Base-by-base conservation (phyloP, 2,329 filamentous ascomycete genomes). In the Calonectria crousiana region DNA sequence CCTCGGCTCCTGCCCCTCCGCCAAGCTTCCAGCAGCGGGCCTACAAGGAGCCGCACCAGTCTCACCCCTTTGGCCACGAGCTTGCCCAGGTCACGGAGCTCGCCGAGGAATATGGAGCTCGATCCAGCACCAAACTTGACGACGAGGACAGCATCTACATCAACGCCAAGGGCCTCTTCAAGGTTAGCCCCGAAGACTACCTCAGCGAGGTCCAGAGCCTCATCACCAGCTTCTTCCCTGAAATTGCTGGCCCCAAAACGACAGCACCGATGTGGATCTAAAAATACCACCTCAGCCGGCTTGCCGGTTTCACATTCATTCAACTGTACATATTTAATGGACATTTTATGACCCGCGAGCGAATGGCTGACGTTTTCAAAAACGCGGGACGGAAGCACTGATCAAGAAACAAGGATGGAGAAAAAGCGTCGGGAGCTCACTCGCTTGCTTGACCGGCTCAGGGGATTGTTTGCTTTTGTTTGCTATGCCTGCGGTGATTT, bases 1-100 rank as follows among this genome's bases (percentile, higher is more conserved):
- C 84, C 18, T 53, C 76, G 6, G 74, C 82, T 64, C 82, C 82
- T 69, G 78, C 82, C 65, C 77, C 82, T 65, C 76, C 83, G 66
- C 76, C 84, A 34, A 77, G 82, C 78, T 84, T 80, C 82, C 84
- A 85, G 70, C 87, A 87, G 34, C 78, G 74, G 30, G 60, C 74
- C 58, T 65, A 75, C 77, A 84, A 86, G 82, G 84, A 87, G 34
- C 56, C 26, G 18, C 52, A 34, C 52, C 52, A 32, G 28, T 79
- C 85, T 58, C 92, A 97, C 83, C 96, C 96, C 0, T 98, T 98
- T 81, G 95, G 95, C 68, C 93, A 93, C 66, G 97, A 99, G 85
- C 88, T 98, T 68, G 95, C 95, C 71, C 94, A 98, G 85, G 95
- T 98, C 30, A 95, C 95, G 68, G 97, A 98, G 85, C 90, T 98